Conservation (phyloP, 306 rosid genomes). For the Ochetophila trinervis region DNA sequence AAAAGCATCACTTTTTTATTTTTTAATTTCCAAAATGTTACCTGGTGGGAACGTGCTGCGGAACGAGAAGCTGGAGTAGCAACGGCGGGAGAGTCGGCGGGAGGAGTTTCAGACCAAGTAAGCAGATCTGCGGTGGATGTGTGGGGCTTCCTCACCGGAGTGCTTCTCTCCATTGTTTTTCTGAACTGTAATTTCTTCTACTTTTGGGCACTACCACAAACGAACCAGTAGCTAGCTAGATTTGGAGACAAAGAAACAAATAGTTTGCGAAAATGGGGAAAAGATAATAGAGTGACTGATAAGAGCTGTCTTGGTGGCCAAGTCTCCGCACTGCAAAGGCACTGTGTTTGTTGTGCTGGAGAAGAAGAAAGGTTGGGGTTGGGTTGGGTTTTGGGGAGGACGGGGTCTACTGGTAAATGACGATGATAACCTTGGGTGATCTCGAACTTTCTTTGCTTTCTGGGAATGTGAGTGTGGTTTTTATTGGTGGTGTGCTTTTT, state of each 20-base stretch:
- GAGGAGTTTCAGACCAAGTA: conserved; percentile 82
- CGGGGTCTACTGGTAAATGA: conserved; percentile 25
- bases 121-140: conserved; percentile 99
- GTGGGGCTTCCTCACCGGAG: conserved; percentile 92
- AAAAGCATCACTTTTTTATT: not conserved
- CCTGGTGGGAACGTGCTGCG: conserved; percentile 79
- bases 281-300: no score
- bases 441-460: conserved; percentile 15
- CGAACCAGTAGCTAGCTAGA: not conserved
- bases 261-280: not conserved
- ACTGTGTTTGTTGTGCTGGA: not conserved
- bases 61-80: conserved; percentile 61
- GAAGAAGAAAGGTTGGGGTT: conserved; percentile 10
- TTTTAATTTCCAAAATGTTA: not conserved
- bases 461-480: not conserved
- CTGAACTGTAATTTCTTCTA: not conserved
- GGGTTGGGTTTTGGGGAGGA: not conserved
- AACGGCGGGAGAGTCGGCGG: conserved; percentile 53
- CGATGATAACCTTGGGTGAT: conserved; percentile 35
- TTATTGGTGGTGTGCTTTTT: not conserved
- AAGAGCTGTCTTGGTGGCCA: no score
- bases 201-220: not conserved
- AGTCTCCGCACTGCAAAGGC: not conserved
- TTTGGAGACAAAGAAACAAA: conserved; percentile 8
- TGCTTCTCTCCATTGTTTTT: conserved; percentile 63